Conservation (phyloP, 169 alveolate genomes). For the Plasmodium sp. region DNA sequence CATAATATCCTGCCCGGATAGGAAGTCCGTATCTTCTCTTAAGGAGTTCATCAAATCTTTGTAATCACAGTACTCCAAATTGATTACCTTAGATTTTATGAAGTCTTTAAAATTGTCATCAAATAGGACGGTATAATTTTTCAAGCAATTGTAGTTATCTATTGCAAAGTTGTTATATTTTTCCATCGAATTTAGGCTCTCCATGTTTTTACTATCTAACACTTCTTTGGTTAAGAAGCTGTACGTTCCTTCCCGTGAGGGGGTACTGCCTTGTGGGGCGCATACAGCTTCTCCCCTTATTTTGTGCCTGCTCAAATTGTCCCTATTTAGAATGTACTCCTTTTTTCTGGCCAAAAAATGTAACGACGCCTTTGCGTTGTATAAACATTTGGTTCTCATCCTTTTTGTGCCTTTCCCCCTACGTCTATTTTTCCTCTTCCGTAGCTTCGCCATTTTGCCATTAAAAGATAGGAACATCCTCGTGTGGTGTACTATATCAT, state of each 20-base stretch:
- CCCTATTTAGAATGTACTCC: conserved; percentile 16
- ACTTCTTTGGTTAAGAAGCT: neutral
- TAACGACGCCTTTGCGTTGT: neutral
- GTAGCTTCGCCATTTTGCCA: conserved; percentile 1
- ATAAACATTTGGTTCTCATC: neutral
- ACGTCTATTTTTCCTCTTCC: neutral
- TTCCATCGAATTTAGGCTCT: conserved; percentile 33
- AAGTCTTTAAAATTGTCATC: conserved; percentile 70
- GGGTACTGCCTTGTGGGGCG: neutral
- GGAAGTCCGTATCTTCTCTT: conserved; percentile 42
- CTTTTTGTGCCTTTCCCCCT: neutral
- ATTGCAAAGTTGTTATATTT: conserved; percentile 36
- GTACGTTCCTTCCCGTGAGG: conserved; percentile 9
- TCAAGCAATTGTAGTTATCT: conserved; percentile 29
- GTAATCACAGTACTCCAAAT: conserved; percentile 52
- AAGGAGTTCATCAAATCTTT: conserved; percentile 59
- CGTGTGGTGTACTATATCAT: conserved; percentile 11
- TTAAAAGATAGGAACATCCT: conserved; percentile 8
- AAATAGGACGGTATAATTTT: conserved; percentile 33
- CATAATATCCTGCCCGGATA: conserved; percentile 54
- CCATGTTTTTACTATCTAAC: conserved; percentile 16
- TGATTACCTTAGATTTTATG: conserved; percentile 47
- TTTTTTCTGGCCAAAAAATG: conserved; percentile 50
- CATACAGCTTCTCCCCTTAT: neutral
- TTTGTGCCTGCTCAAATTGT: conserved; percentile 10